Evolutionary conservation across 2,329 filamentous ascomycete genomes (phyloP), one percentile per base, ranked within the genome.

Genomic region (Calonectria naviculata): DNA sequence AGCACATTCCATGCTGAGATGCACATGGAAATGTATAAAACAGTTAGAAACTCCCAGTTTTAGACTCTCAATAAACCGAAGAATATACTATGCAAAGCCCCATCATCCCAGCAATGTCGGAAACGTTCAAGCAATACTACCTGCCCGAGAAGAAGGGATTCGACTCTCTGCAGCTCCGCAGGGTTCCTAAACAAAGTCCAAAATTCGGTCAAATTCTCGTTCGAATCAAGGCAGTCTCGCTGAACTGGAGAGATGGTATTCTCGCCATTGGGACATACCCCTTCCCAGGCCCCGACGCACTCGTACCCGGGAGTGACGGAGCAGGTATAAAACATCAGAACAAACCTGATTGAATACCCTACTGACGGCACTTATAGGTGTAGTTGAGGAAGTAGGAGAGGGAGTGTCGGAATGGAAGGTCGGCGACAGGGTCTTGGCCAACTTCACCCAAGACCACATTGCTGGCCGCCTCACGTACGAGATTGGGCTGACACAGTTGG

Each of bases 351-450:
- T 17, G 1, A 24, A 21, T 12, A 9, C 3, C 31, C 21, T 41
- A 34, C 41, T 67, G 15, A 67, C 28, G 21, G 24, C 2, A n/a
- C 8, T 19, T 34, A 9, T 5, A 67, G 65, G 65, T 19, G 29
- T 68, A 9, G 13, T 71, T 10, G 65, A 68, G 42, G 65, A 71
- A 36, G 49, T 71, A 9, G 69, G 69, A 38, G 69, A 68, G 19
- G 65, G 69, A 3, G 60, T 68, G 4, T 60, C 60, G 21, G 69
- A 66, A 29, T 74, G 71, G 70, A 66, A 71, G 36, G 67, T 63
- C 5, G 71, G 74, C 41, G 70, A 74, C 12, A 29, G 73, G 28
- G 68, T 76, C 6, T 36, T 74, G 36, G 69, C 60, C 31, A 71
- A 68, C 49, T 71, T 71, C 19, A 71, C 65, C 21, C 65, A 71